Percentiles rank a stretch among this genome's conserved stretches.
phyloP scores from a whole-genome alignment of 192 early-diverging fungal species.

The Dissophora ornata region DNA sequence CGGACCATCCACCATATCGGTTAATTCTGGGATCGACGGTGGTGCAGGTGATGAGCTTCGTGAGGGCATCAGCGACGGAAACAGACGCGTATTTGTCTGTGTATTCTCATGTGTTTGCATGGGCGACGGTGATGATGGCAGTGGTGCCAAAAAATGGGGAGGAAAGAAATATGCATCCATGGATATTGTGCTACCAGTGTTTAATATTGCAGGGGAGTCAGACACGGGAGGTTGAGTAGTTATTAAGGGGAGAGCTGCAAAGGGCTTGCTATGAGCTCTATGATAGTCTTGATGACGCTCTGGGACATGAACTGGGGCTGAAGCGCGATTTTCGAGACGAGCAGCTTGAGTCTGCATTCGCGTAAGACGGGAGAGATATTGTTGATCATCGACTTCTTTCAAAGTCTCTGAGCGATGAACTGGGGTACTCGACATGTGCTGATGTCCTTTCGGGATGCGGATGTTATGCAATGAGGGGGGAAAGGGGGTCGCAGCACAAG shows the following conservation, averaged over 20 bases:
- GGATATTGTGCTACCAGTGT: no score
- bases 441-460: no score
- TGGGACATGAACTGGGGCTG: slow-evolving; percentile 14
- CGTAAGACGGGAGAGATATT: not conserved
- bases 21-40: slow-evolving; percentile 10
- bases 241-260: no score
- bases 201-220: no score
- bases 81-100: not conserved
- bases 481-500: no score
- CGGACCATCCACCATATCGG: not conserved
- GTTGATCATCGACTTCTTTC: slow-evolving; percentile 19
- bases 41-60: not conserved
- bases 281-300: no score
- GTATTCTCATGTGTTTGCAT: not conserved
- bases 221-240: not conserved
- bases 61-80: not conserved
- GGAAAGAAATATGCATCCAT: not conserved
- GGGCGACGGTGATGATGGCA: not conserved
- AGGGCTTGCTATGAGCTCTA: not conserved
- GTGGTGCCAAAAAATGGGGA: not conserved
- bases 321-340: slow-evolving; percentile 12
- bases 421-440: slow-evolving; percentile 1
- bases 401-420: slow-evolving; percentile 11
- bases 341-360: slow-evolving; percentile 3
- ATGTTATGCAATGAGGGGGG: not conserved